These are phyloP conservation scores for Fusarium nygamai DNA, from an alignment of 2,329 filamentous ascomycete genomes.

Conservation along the genomic window DNA sequence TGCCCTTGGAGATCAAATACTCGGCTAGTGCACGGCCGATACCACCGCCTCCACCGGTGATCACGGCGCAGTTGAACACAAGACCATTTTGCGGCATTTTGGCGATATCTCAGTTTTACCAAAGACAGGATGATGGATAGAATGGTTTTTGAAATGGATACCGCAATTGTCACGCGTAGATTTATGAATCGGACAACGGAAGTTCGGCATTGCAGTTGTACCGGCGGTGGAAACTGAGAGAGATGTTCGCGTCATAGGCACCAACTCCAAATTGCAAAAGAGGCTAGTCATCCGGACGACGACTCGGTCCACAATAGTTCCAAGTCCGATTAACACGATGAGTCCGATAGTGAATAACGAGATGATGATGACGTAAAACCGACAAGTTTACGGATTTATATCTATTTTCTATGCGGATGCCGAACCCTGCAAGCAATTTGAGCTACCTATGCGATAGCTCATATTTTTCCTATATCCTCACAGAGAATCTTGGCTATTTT, in stretches of 20 bases:
- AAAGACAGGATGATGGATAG: fast-evolving
- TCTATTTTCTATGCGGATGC: neutral
- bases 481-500: constrained; percentile 26
- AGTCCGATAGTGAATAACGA: neutral
- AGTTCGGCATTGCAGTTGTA: neutral
- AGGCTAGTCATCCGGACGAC: neutral
- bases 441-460: neutral
- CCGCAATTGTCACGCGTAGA: neutral
- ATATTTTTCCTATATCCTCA: constrained; percentile 18
- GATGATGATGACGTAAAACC: neutral
- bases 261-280: neutral
- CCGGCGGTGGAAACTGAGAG: neutral
- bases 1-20: constrained; percentile 56
- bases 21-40: constrained; percentile 61
- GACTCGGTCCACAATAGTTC: neutral
- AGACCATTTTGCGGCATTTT: constrained; percentile 35
- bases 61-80: constrained; percentile 56
- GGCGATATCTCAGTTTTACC: no score
- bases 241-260: constrained; percentile 11
- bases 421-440: neutral
- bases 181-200: neutral
- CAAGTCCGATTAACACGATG: neutral
- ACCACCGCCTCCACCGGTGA: constrained; percentile 62
- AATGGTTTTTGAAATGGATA: neutral
- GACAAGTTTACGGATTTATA: neutral